A percentile compares a stretch with the other conserved stretches of the same genome.
phyloP scores from a whole-genome alignment of 257 asterid species.

The Solanum medicagineum region DNA sequence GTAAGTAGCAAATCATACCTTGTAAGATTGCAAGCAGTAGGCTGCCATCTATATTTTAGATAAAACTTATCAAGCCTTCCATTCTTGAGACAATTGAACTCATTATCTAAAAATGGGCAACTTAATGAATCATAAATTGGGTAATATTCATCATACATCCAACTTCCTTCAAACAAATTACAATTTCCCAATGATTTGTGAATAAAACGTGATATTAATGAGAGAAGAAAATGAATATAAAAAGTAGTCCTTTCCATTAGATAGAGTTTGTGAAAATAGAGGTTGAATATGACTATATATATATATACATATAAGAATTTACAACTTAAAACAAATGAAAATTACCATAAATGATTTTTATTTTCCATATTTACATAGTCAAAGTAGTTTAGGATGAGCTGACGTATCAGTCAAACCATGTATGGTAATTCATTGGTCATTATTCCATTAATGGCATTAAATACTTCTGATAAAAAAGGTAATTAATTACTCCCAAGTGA shows the following conservation, averaged over 20 bases:
- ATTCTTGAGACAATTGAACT: conserved; percentile 30
- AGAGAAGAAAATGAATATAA: not conserved
- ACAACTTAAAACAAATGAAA: not conserved
- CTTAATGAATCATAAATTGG: conserved; percentile 24
- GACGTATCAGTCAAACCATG: not conserved
- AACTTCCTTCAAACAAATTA: conserved; percentile 34
- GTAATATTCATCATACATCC: conserved; percentile 36
- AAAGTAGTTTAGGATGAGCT: not conserved
- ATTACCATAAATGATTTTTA: not conserved
- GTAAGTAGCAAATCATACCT: conserved; percentile 14
- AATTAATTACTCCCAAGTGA: not conserved
- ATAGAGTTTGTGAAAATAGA: not conserved
- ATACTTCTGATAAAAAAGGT: not conserved
- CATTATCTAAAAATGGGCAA: conserved; percentile 35
- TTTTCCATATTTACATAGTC: not conserved
- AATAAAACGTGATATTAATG: not conserved
- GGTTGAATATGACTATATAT: not conserved
- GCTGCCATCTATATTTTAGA: conserved; percentile 23
- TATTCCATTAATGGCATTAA: not conserved
- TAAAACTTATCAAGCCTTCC: conserved; percentile 34
- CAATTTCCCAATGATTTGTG: conserved; percentile 7
- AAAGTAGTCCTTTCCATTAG: not conserved
- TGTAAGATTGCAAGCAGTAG: conserved; percentile 31
- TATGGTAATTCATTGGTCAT: not conserved
- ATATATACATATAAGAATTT: not conserved